Evolutionary conservation across 2,329 filamentous ascomycete species (phyloP), one percentile per base, ranked within the genome.

Genomic region (Alternaria arbusti): DNA sequence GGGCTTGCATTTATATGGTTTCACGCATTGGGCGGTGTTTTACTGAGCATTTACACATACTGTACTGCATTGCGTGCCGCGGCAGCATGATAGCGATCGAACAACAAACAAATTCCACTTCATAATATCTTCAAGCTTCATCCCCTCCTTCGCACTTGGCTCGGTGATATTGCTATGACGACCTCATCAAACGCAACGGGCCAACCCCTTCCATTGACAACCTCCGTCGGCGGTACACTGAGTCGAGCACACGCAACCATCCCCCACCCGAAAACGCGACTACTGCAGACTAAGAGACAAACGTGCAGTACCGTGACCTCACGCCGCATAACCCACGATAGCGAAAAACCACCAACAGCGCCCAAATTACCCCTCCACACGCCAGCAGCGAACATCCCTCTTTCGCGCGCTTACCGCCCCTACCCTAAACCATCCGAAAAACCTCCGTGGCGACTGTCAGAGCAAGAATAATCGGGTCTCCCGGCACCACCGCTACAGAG

Each of bases 21-120:
- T 32, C 36, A 64, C 68, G 73, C 73, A 75, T 75, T 68, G 71
- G 70, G 68, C 63, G 73, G 74, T 51, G 72, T 73, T 71, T 28
- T 45, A 30, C 50, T 72, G 67, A 72, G 73, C 74, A 76, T 77
- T 72, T 72, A 72, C 68, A 70, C 45, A 57, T 40, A 28, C 67
- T 64, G 50, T 57, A 47, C 57, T 23, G 45, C 60, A 46, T 64
- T 25, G 13, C 30, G 51, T 44, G 45, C 32, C n/a, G 43, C 55
- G 43, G 54, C 43, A 58, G 51, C 50, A 59, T 57, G 22, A 52
- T n/a, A 63, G 63, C 51, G 64, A 57, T 59, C 40, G 43, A 57
- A 63, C 32, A 57, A 63, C 32, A 26, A 40, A 57, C 44, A 54
- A 55, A 58, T 59, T 40, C 57, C 57, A 54, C 40, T 43, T 51